Percentiles rank a stretch among this genome's conserved stretches.
These are phyloP conservation scores for Sapria himalayana DNA, from an alignment of 345 rosid genomes.

Conservation along the genomic window DNA sequence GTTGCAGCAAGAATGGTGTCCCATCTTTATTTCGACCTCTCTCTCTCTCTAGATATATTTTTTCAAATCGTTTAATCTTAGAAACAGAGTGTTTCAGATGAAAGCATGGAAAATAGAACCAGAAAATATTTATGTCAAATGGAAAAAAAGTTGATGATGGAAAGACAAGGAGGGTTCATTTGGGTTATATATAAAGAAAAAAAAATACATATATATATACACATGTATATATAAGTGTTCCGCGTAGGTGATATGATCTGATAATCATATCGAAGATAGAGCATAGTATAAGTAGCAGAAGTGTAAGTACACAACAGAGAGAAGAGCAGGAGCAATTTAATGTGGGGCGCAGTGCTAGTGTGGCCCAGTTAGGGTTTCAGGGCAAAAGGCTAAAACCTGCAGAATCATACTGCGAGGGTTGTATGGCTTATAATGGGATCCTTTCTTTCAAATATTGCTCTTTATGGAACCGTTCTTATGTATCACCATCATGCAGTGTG, in stretches of 20 bases:
- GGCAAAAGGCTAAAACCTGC: slow-evolving; percentile 45
- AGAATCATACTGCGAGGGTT: slow-evolving; percentile 13
- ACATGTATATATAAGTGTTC: slow-evolving; percentile 1
- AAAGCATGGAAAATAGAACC: slow-evolving; percentile 13
- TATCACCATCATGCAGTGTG: no score
- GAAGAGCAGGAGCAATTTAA: slow-evolving; percentile 12
- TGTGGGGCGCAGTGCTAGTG: slow-evolving; percentile 15
- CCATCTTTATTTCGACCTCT: slow-evolving; percentile 26
- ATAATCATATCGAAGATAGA: slow-evolving; percentile 7
- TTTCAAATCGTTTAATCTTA: not conserved
- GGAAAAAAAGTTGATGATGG: slow-evolving; percentile 3
- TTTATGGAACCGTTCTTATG: no score
- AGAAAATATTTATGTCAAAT: slow-evolving; percentile 8
- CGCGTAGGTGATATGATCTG: not conserved
- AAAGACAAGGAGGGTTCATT: not conserved
- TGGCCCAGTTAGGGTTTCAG: slow-evolving; percentile 45
- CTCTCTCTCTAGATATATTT: slow-evolving; percentile 6
- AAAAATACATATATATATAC: slow-evolving; percentile 3
- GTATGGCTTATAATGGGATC: slow-evolving; percentile 24
- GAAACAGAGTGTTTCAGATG: slow-evolving; percentile 4
- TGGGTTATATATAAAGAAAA: slow-evolving; percentile 4
- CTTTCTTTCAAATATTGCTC: no score
- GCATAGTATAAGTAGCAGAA: no score
- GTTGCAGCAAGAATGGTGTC: slow-evolving; percentile 97
- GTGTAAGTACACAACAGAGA: not conserved